A percentile compares a stretch with the other conserved stretches of the same genome.
Evolutionary conservation across 1,284 basidiomycete genomes (phyloP).

Genomic region (Xerocomus nothofagi): DNA sequence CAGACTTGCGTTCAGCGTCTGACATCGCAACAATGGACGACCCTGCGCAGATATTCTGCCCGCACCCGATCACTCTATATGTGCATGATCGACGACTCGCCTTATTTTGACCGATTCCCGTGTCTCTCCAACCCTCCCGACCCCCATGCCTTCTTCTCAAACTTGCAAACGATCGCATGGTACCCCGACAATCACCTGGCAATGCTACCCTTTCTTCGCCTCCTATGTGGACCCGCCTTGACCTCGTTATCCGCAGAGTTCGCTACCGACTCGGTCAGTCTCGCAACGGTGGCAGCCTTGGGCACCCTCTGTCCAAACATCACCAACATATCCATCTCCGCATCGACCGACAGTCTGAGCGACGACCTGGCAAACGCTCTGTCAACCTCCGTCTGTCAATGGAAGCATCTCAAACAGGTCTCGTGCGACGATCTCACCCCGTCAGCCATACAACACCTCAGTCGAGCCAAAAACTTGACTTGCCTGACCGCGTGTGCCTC

Average conservation of each 20-base stretch:
- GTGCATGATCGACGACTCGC: conserved; percentile 21
- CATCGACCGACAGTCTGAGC: conserved; percentile 6
- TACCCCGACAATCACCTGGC: conserved; percentile 19
- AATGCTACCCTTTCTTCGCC: conserved; percentile 27
- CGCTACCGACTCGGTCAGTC: conserved; percentile 15
- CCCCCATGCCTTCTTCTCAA: conserved; percentile 22
- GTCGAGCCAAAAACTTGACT: conserved; percentile 11
- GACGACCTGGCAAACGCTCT: conserved; percentile 17
- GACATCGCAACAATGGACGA: conserved; percentile 17
- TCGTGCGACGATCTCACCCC: conserved; percentile 25
- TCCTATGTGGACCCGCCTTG: conserved; percentile 27
- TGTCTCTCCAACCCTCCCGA: conserved; percentile 21
- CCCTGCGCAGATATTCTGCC: conserved; percentile 23
- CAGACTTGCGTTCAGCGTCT: conserved; percentile 2
- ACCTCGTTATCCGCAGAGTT: conserved; percentile 26
- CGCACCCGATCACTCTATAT: conserved; percentile 22
- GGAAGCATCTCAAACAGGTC: conserved; percentile 22
- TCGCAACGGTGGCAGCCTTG: conserved; percentile 16
- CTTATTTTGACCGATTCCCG: conserved; percentile 8
- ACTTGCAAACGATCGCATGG: conserved; percentile 23
- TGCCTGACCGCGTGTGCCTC: conserved; percentile 21
- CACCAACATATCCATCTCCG: conserved; percentile 22
- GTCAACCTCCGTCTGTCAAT: conserved; percentile 20
- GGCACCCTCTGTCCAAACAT: conserved; percentile 26
- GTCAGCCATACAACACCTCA: conserved; percentile 22